These are phyloP conservation scores for Jamesozyma gamospora DNA, from an alignment of 805 yeast species.

Conservation along the genomic window DNA sequence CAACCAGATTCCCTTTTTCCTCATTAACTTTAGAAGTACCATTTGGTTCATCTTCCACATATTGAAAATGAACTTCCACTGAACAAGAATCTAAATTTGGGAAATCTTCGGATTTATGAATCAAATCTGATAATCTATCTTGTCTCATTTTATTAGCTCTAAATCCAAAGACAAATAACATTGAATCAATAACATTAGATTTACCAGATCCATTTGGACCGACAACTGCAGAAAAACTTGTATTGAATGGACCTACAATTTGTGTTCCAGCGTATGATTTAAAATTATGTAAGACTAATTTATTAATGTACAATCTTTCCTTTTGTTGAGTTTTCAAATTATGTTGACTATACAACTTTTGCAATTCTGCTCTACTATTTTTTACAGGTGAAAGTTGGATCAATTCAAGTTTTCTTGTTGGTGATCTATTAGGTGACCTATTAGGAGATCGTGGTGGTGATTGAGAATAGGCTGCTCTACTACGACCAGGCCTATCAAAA, in stretches of 20 bases:
- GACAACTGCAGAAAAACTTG: constrained; percentile 91
- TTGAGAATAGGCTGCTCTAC: constrained; percentile 21
- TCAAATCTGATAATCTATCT: constrained; percentile 81
- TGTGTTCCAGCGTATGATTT: constrained; percentile 94
- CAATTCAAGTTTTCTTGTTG: constrained; percentile 33
- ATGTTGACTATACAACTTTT: constrained; percentile 22
- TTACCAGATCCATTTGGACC: constrained; percentile 99
- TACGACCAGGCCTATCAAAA: constrained; percentile 28
- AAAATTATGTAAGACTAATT: constrained; percentile 70
- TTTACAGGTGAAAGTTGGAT: constrained; percentile 35
- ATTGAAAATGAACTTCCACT: constrained; percentile 82
- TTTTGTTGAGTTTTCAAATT: constrained; percentile 29
- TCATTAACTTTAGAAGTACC: constrained; percentile 39
- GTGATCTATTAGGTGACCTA: constrained; percentile 30
- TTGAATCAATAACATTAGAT: constrained; percentile 93
- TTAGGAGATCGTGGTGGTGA: constrained; percentile 23
- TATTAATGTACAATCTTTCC: constrained; percentile 60
- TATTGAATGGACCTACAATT: constrained; percentile 86
- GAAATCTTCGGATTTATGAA: constrained; percentile 75
- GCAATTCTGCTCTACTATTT: constrained; percentile 26
- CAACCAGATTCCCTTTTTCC: constrained; percentile 47
- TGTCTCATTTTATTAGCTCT: constrained; percentile 96
- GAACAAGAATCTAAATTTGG: constrained; percentile 65
- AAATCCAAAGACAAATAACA: constrained; percentile 94
- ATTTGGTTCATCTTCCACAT: constrained; percentile 53